Evolutionary conservation across 2,329 filamentous ascomycete genomes (phyloP), one percentile per base, ranked within the genome.

Genomic region (Fusarium zealandicum): DNA sequence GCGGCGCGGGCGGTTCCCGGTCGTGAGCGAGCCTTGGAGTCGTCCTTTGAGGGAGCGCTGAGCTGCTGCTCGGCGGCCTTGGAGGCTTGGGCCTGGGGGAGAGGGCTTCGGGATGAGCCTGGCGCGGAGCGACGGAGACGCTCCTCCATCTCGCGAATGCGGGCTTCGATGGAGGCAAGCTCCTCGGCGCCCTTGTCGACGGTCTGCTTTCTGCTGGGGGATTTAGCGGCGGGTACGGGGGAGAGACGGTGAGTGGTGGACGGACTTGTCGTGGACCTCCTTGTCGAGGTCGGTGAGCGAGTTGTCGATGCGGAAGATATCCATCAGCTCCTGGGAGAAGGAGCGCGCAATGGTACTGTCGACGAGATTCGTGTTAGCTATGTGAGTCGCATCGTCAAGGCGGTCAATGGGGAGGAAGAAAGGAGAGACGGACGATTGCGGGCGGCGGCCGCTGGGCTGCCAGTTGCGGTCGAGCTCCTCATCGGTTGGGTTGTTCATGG

Each of bases 291-390:
- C 83, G 69, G 88, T 85, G 53, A 95, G 71, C 65, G 88, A 88
- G 74, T 87, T 89, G 66, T 95, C 90, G 70, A 97, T 87, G 69
- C 90, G 89, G 79, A 97, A 97, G 66, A 96, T 89, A 72, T 92
- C 89, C 79, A 93, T 90, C 57, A 97, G 81, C 72, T 93, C 90
- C 37, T 86, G 81, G 54, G 92, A 93, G 77, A 97, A 96, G 71
- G 89, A 91, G 67, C 86, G 89, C 47, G 92, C 93, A 75, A 96
- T 87, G 57, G 90, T 95, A 61, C 93, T 96, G 39, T 59, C 47
- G 9, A 27, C 14, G 39, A 39, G 20, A 44, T 20, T 43, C 6
- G 1, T 32, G 58, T 67, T 43, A 67, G 64, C 36, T 50, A 35
- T 49, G 17, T 25, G 30, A 35, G 58, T 12, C 32, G 16, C 25